Base-by-base conservation (phyloP, 2,329 filamentous ascomycete genomes). In the Aspergillus sp. region DNA sequence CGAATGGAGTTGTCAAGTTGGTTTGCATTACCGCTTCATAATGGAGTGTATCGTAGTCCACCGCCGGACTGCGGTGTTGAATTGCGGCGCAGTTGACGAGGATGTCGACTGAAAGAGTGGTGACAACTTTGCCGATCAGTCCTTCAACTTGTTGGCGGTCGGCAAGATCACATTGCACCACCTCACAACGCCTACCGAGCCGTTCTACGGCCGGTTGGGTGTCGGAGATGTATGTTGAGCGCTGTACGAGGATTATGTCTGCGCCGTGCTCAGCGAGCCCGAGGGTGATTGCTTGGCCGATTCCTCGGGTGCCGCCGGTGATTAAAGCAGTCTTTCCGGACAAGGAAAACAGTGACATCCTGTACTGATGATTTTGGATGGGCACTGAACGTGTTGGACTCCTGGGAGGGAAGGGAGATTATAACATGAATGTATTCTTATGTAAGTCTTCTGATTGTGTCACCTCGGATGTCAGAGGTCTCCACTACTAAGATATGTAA, bases 51-150 rank as follows among this genome's bases (percentile, higher is more conserved):
- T 90, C 45, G 7, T 48, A 94, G 94, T 55, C 82, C 72, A 69
- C 91, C 85, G 50, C 88, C 85, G 89, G 85, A 73, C 92, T 89
- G 4, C 91, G 84, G 61, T 86, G 83, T 76, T 95, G 91, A 71
- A 96, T 92, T 28, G 91, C 91, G 30, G 89, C 91, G 78, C 89
- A 92, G 78, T 92, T 95, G 66, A 94, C 78, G 10, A 96, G 84
- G 68, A 95, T 89, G 72, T 89, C 84, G 69, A 95, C 85, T 73
- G 3, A 15, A 3, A 28, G 45, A 15, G 19, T 13, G 21, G 23
- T 23, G 19, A 25, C 10, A 9, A 45, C 41, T 12, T 6, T 23
- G 21, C 19, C 8, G 2, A 48, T 48, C 19, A 48, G 45, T 23
- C 19, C 21, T 21, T 48, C 45, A 7, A 48, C 45, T 23, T 48